phyloP scores from a whole-genome alignment of 768 basidiomycete species.

The Pholiota molesta region DNA sequence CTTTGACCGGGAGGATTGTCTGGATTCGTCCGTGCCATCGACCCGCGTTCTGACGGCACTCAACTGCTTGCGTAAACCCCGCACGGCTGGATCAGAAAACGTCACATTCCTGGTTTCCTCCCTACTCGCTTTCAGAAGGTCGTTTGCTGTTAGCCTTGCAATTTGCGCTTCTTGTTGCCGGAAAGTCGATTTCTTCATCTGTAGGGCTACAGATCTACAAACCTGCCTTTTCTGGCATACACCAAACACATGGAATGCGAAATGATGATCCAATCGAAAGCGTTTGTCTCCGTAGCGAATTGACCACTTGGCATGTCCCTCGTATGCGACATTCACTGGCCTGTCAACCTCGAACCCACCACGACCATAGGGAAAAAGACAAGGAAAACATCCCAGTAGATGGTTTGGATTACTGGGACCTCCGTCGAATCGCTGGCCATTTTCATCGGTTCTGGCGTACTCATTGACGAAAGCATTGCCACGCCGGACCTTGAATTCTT shows the following conservation, averaged over 20 bases:
- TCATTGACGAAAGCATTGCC: constrained; percentile 32
- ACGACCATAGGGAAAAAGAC: constrained; percentile 15
- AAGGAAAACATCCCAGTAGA: constrained; percentile 11
- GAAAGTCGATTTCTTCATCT: constrained; percentile 7
- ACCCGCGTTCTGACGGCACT: constrained; percentile 27
- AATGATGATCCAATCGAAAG: constrained; percentile 35
- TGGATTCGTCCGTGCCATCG: constrained; percentile 35
- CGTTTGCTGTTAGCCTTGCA: background rate
- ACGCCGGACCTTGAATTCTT: constrained; percentile 13
- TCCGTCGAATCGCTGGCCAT: constrained; percentile 22
- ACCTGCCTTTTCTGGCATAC: constrained; percentile 35
- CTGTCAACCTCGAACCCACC: constrained; percentile 7
- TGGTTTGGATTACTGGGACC: constrained; percentile 27
- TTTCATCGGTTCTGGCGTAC: constrained; percentile 19
- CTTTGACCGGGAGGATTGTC: constrained; percentile 26
- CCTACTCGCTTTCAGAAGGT: background rate
- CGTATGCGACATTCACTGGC: constrained; percentile 18
- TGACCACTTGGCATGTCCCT: constrained; percentile 23
- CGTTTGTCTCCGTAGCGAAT: constrained; percentile 37
- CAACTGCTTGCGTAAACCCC: constrained; percentile 26
- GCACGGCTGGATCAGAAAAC: background rate
- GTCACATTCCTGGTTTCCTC: background rate
- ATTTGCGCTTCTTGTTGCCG: background rate
- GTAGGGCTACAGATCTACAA: background rate
- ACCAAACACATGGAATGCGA: constrained; percentile 25